phyloP scores from a whole-genome alignment of 225 moss, liverwort and hornwort species.

The Sphagnum contortum region DNA sequence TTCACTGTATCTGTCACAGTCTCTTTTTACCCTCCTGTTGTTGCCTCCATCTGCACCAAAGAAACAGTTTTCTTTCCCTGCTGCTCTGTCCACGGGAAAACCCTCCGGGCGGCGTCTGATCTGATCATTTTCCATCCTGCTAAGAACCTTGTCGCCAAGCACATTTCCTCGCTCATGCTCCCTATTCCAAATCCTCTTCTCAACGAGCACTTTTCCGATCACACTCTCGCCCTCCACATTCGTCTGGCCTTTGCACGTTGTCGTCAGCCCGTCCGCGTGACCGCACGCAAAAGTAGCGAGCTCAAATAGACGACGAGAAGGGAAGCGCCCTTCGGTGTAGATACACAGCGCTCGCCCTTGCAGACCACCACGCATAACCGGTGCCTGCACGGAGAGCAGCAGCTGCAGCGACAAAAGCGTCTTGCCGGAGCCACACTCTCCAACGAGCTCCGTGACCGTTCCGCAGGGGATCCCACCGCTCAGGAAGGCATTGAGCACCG shows the following conservation, averaged over 20 bases:
- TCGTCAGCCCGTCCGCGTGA: conserved; percentile 1
- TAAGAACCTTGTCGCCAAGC: too few species aligned
- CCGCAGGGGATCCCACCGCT: conserved; percentile 37
- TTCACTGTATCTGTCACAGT: too few species aligned
- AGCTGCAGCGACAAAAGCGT: conserved; percentile 41
- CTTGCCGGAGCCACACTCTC: conserved; percentile 31
- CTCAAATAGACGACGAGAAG: conserved; percentile 24
- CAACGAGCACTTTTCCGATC: not conserved
- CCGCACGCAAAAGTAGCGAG: conserved; percentile 13
- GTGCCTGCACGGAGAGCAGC: conserved; percentile 26
- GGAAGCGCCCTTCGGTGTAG: conserved; percentile 33
- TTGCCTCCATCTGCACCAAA: too few species aligned
- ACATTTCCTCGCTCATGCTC: too few species aligned
- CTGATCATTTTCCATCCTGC: too few species aligned
- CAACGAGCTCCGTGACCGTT: conserved; percentile 33
- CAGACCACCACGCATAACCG: conserved; percentile 20
- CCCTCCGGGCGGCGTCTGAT: too few species aligned
- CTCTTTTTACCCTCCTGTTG: too few species aligned
- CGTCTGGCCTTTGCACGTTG: not conserved
- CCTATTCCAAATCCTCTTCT: not conserved
- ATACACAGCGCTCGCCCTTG: conserved; percentile 36
- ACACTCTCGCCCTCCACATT: not conserved
- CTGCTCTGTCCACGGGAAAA: too few species aligned
- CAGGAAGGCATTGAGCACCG: conserved; percentile 17
- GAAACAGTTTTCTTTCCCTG: too few species aligned